Conservation (phyloP, 768 basidiomycete species). For the Boletus coccyginus region DNA sequence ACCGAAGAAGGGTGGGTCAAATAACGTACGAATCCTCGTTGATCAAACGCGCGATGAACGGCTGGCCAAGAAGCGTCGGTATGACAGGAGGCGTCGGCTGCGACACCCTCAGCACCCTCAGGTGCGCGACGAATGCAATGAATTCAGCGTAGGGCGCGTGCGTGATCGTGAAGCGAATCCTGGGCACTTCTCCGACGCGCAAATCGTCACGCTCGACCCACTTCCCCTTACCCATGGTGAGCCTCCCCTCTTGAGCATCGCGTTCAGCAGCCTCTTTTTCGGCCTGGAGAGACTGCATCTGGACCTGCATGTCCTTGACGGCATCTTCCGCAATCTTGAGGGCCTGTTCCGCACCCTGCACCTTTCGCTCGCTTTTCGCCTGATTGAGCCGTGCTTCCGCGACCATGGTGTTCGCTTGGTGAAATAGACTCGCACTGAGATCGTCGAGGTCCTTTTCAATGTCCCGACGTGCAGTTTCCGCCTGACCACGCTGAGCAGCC, state of each 20-base stretch:
- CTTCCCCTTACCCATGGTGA: conserved; percentile 65
- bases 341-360: conserved; percentile 72
- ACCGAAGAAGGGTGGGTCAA: neutral
- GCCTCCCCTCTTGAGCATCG: conserved; percentile 47
- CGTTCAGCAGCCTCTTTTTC: conserved; percentile 64
- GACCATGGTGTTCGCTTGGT: conserved; percentile 97
- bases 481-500: conserved; percentile 85
- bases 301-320: conserved; percentile 77
- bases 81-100: conserved; percentile 63
- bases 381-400: conserved; percentile 76
- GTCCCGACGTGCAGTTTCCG: conserved; percentile 73
- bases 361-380: conserved; percentile 70
- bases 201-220: conserved; percentile 47
- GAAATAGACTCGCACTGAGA: conserved; percentile 85
- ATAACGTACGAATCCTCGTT: conserved; percentile 80
- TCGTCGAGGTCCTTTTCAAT: conserved; percentile 97
- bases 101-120: conserved; percentile 64
- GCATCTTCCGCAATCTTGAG: conserved; percentile 84
- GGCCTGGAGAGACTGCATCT: conserved; percentile 72
- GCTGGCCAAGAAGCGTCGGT: conserved; percentile 69
- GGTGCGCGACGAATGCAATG: conserved; percentile 68
- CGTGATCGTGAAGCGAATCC: conserved; percentile 53
- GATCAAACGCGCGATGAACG: conserved; percentile 73
- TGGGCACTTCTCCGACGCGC: conserved; percentile 28
- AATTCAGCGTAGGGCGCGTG: conserved; percentile 84